Evolutionary conservation across 106 monocot genomes (phyloP), one percentile per base, ranked within the genome.

Genomic region (Xerophyta viscosa): DNA sequence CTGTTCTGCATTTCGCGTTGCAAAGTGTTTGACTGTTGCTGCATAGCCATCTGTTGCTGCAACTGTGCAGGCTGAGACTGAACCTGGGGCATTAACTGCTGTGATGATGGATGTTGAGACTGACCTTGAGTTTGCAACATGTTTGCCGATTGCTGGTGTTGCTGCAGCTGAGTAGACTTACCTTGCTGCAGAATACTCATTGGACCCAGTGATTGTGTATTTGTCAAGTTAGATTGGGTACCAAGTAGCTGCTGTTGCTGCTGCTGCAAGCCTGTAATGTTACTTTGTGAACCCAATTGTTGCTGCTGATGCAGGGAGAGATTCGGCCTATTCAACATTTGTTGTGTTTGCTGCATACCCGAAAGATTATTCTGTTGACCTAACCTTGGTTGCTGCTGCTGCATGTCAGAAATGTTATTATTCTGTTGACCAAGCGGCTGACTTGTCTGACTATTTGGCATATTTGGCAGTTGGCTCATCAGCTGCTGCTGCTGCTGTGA

Each of bases 1-100:
- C 75, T 74, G 67, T 78, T 80, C 28, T 82, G 87, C 59, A 81
- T 70, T 57, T 81, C 77, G 48, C 74, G 45, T 68, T 63, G 77
- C n/a, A 77, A 57, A 39, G 77, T 31, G 54, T 66, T 70, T 43
- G 61, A 21, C 45, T 77, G 77, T 24, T 58, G 81, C 54, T 91
- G 91, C 48, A 76, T 55, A 52, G 52, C 20, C 43, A 74, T 50
- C 19, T 75, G 82, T 45, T 81, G 87, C 29, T 76, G 88, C 51
- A 82, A 25, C 12, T 82, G 75, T 27, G 54, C 42, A 69, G 84
- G 23, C 57, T 85, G 80, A 46, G 62, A 54, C 31, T 87, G 80
- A 26, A 77, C 52, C 55, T 71, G 75, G 39, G 88, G 50, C 64
- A 81, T 83, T 13, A 71, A 60, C 45, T 77, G 82, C 33, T 79